Conservation (phyloP, 305 asterid species). For the Solanum hybrid region DNA sequence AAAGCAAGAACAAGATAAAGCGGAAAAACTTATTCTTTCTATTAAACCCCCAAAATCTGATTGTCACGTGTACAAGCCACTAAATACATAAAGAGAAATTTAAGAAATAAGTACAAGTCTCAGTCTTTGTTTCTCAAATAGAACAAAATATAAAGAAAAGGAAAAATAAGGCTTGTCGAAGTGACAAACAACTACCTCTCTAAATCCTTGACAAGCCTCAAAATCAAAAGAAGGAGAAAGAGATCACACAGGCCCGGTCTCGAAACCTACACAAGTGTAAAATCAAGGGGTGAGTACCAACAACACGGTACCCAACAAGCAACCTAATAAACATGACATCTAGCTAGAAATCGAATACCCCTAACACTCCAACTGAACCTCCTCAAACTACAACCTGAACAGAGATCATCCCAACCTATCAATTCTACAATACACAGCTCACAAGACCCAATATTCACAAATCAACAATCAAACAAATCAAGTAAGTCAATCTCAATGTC, state of each 20-base stretch:
- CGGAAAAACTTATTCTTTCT: background rate
- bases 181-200: background rate
- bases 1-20: background rate
- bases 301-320: background rate
- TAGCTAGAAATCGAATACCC: background rate
- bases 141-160: background rate
- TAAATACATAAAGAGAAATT: background rate
- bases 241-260: accelerated
- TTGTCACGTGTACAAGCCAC: background rate
- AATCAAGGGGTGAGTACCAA: background rate
- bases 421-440: background rate
- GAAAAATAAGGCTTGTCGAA: background rate
- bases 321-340: background rate
- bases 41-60: background rate
- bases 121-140: background rate
- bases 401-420: background rate
- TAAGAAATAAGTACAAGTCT: background rate
- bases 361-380: background rate
- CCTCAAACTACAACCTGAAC: background rate
- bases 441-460: background rate
- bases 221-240: background rate
- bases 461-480: background rate
- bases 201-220: background rate
- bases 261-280: background rate
- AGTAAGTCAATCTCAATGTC: background rate